Base-by-base conservation (phyloP, 176 grass and related monocot species). In the Hordeum marinum region DNA sequence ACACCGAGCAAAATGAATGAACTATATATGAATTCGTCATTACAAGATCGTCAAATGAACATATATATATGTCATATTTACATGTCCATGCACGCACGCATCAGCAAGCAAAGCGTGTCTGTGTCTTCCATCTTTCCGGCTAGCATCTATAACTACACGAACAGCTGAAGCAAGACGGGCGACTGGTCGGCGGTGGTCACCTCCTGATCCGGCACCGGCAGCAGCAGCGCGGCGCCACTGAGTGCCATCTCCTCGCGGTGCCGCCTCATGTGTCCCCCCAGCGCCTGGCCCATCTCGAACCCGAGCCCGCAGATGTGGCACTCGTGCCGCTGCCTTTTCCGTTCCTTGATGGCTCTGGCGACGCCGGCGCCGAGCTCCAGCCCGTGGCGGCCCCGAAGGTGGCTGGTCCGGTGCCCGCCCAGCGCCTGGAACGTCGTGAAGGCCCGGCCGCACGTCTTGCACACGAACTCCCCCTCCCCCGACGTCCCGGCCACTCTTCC, bases 381-480 rank as follows among this genome's bases (percentile, higher is more conserved):
- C 5, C 80, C 88, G 76, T 63, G 73, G 17, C 74, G 75, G 6
- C 68, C 67, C 2, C 67, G 67, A 9, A 70, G 67, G 34, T 69
- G 66, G 66, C 66, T 69, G 34, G 91, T 93, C 8, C 85, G 82
- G 85, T 93, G 91, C 1, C 91, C 91, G 21, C 91, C 91, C 0
- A 93, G 86, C 59, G 91, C 91, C 77, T 93, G 91, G 80, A 93
- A 93, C 4, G 88, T 39, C 0, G 82, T 15, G 86, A 93, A 93
- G 14, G 85, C 87, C 2, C 91, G 88, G 40, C 8, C 8, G 85
- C 91, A 91, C 0, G 91, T 83, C 88, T 64, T 91, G 58, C 91
- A 94, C 5, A 90, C 85, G 85, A 88, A 93, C n/a, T 85, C 85
- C 2, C 88, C 91, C 9, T 90, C 70, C 8, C 85, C 86, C 0